A percentile compares a stretch with the other conserved stretches of the same genome.
Conservation (phyloP, 2,329 filamentous ascomycete species). For the Calonectria honghensis region DNA sequence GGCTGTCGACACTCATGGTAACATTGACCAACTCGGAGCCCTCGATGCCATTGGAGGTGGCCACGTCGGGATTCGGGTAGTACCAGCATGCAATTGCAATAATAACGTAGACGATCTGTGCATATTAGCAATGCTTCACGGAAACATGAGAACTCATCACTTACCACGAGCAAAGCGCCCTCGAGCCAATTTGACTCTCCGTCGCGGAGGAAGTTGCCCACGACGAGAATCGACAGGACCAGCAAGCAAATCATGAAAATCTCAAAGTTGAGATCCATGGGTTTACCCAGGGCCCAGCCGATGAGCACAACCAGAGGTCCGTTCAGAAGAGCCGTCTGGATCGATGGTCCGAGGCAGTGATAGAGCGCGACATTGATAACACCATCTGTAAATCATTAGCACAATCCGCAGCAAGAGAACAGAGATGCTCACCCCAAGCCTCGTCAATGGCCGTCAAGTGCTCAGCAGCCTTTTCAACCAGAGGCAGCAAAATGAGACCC, state of each 20-base stretch:
- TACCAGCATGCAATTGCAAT: constrained; percentile 67
- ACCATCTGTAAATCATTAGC: constrained; percentile 63
- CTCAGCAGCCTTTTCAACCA: constrained; percentile 83
- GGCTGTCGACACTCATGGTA: constrained; percentile 56
- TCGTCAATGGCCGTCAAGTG: constrained; percentile 82
- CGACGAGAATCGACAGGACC: constrained; percentile 83
- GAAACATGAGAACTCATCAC: background rate
- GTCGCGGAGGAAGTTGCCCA: constrained; percentile 84
- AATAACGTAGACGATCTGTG: constrained; percentile 64
- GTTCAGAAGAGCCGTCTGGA: constrained; percentile 86
- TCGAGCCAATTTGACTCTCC: constrained; percentile 86
- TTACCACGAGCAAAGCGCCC: constrained; percentile 80
- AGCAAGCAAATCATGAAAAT: constrained; percentile 85
- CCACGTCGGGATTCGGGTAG: constrained; percentile 65
- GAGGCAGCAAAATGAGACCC: constrained; percentile 78
- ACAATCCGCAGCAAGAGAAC: accelerated
- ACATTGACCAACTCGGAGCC: constrained; percentile 53
- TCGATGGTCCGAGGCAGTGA: constrained; percentile 83
- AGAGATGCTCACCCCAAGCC: constrained; percentile 70
- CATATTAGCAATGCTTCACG: constrained; percentile 2
- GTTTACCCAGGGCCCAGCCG: constrained; percentile 79
- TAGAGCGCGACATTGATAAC: constrained; percentile 82
- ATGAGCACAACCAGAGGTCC: constrained; percentile 82
- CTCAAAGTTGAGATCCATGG: constrained; percentile 84
- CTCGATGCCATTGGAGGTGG: constrained; percentile 58